Base-by-base conservation (phyloP, 1,284 basidiomycete genomes). In the Trametes versicolor region DNA sequence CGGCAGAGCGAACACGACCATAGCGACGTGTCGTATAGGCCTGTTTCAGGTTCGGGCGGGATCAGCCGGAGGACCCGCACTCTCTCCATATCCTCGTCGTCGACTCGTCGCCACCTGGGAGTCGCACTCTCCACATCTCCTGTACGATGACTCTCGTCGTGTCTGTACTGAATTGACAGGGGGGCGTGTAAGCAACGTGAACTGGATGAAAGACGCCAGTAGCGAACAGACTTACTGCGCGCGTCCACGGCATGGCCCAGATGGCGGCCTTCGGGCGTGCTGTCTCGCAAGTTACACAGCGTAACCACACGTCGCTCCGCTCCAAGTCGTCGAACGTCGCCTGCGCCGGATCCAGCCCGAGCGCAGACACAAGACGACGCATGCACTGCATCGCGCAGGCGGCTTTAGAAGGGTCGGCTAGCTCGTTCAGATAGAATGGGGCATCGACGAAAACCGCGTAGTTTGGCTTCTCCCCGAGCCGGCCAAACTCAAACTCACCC, bases 321-420 rank as follows among this genome's bases (percentile, higher is more conserved):
- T 34, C 23, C 47, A 62, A n/a, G 2, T 63, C 49, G 3, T 53
- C 49, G 13, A 52, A 17, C 12, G 61, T 58, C 21, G 61, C 50
- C 1, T 23, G 19, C 41, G 29, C 23, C n/a, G 61, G 47, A 21
- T 63, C 61, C 4, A 63, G 55, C 12, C 61, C 61, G 19, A 53
- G 32, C 25, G 54, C 55, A 12, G 34, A 34, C 41, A 63, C 41
- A 23, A 63, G 52, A 2, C n/a, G 29, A 21, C 32, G 21, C 60
- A 62, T 51, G 37, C 29, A 25, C 10, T 34, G 41, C 19, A 62
- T 29, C 12, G 27, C 15, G 23, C 1, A 7, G 2, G 17, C 3
- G 6, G 19, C 41, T 29, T 5, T 7, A 6, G 49, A 9, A n/a
- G 2, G 6, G 15, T 23, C 23, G 9, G 4, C 36, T 0, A 54